A percentile compares a stretch with the other conserved stretches of the same genome.
Evolutionary conservation across 805 yeast species (phyloP).

Genomic region (Saccharomycopsis sp.): DNA sequence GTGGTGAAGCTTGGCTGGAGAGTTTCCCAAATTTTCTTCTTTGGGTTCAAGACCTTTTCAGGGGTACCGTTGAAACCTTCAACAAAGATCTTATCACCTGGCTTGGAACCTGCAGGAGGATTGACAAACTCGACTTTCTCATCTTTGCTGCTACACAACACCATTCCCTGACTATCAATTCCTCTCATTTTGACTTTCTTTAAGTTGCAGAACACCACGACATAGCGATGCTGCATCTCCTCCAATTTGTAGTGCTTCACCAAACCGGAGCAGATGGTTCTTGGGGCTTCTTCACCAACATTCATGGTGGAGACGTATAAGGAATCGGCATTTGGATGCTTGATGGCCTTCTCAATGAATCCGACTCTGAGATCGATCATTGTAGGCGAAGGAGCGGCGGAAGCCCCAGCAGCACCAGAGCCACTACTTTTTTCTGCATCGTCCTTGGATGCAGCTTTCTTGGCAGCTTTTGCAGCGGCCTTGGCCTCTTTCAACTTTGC

Average conservation of each 20-base stretch:
- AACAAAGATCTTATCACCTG: slow-evolving; percentile 95
- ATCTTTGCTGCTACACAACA: slow-evolving; percentile 73
- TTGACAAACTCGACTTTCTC: slow-evolving; percentile 80
- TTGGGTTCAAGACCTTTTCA: slow-evolving; percentile 88
- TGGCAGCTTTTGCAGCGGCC: slow-evolving; percentile 29
- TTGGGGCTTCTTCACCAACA: slow-evolving; percentile 84
- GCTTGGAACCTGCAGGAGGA: slow-evolving; percentile 86
- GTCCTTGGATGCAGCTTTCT: slow-evolving; percentile 52
- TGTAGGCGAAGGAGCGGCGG: slow-evolving; percentile 63
- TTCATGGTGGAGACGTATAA: slow-evolving; percentile 94
- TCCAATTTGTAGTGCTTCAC: slow-evolving; percentile 84
- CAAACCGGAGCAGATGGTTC: slow-evolving; percentile 96
- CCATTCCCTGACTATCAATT: slow-evolving; percentile 92
- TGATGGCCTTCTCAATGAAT: slow-evolving; percentile 89
- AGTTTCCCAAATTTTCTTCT: slow-evolving; percentile 96
- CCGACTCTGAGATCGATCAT: slow-evolving; percentile 92
- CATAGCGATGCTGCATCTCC: slow-evolving; percentile 90
- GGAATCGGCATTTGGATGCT: slow-evolving; percentile 97
- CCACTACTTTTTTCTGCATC: slow-evolving; percentile 48
- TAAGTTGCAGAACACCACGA: slow-evolving; percentile 87
- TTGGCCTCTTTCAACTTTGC: slow-evolving; percentile 28
- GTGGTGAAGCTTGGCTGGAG: slow-evolving; percentile 89
- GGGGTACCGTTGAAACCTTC: slow-evolving; percentile 87
- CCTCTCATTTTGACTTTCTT: slow-evolving; percentile 99
- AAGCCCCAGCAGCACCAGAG: slow-evolving; percentile 34